These are phyloP conservation scores for Myxozyma neotropica DNA, from an alignment of 805 yeast species.

Conservation along the genomic window DNA sequence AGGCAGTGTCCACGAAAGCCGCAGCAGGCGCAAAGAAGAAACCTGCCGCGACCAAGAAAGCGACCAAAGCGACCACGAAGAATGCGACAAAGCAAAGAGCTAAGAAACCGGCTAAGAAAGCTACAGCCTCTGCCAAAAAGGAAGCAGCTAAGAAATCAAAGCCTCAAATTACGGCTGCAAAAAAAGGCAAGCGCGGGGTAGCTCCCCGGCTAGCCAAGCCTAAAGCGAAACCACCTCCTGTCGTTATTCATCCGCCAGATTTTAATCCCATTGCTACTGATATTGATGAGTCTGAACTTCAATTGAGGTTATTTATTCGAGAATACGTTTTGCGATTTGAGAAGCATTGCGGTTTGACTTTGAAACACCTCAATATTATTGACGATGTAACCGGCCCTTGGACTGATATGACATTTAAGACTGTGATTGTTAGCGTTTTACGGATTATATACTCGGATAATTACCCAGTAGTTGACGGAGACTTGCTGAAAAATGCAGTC, in stretches of 20 bases:
- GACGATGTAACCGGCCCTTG: conserved; percentile 45
- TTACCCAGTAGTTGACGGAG: conserved; percentile 35
- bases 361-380: conserved; percentile 40
- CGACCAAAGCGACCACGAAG: background rate
- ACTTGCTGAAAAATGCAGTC: conserved; percentile 36
- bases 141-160: background rate
- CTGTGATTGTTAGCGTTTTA: conserved; percentile 40
- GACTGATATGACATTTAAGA: conserved; percentile 44
- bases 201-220: conserved; percentile 20
- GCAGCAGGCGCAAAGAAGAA: conserved; percentile 5
- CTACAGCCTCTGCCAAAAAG: background rate
- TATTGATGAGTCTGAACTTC: conserved; percentile 38
- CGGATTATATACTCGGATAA: conserved; percentile 41
- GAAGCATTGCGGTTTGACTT: conserved; percentile 43
- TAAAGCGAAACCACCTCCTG: conserved; percentile 8
- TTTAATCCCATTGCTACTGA: conserved; percentile 37
- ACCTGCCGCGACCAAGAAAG: conserved; percentile 8
- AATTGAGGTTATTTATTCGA: conserved; percentile 43
- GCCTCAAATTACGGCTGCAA: background rate
- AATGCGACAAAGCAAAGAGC: conserved; percentile 2
- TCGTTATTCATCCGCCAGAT: conserved; percentile 37
- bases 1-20: conserved; percentile 5
- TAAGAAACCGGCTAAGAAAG: conserved; percentile 9
- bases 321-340: conserved; percentile 47
- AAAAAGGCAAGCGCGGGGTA: conserved; percentile 5